Evolutionary conservation across 2,329 filamentous ascomycete genomes (phyloP).

Genomic region (Aspergillus sojae): DNA sequence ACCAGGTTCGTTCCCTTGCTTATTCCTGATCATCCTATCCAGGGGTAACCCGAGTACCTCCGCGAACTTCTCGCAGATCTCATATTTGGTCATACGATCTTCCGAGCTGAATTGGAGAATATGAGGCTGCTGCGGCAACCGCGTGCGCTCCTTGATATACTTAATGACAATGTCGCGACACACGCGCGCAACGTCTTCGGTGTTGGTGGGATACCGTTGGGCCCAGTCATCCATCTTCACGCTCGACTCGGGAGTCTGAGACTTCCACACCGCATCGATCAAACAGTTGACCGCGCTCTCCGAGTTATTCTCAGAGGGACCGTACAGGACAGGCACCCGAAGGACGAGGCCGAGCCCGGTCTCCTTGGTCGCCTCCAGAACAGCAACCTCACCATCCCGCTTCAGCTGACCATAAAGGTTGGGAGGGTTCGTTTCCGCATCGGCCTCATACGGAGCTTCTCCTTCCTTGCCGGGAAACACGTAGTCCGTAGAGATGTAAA

Average conservation of each 20-base stretch:
- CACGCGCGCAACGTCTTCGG: constrained; percentile 80
- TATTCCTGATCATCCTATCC: constrained; percentile 66
- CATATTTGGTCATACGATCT: constrained; percentile 84
- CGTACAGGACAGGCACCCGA: constrained; percentile 83
- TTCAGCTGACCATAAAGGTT: constrained; percentile 81
- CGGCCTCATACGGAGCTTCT: constrained; percentile 78
- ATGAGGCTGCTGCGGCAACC: constrained; percentile 61
- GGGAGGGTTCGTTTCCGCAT: constrained; percentile 66
- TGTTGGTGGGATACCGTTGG: constrained; percentile 83
- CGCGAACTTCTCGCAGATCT: constrained; percentile 77
- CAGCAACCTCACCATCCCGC: constrained; percentile 69
- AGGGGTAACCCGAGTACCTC: constrained; percentile 77
- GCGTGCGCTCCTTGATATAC: constrained; percentile 59
- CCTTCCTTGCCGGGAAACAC: constrained; percentile 76
- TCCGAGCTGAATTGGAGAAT: constrained; percentile 86
- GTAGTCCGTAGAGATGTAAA: constrained; percentile 74
- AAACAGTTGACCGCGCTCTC: constrained; percentile 85
- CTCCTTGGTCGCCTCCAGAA: constrained; percentile 62
- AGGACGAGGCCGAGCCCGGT: constrained; percentile 68
- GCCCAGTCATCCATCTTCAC: constrained; percentile 87
- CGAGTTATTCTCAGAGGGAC: constrained; percentile 66
- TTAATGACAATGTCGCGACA: constrained; percentile 72
- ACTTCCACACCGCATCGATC: constrained; percentile 74
- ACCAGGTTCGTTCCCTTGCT: constrained; percentile 71
- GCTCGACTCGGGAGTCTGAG: constrained; percentile 62